Base-by-base conservation (phyloP, 768 basidiomycete species). In the Trametes punicea region DNA sequence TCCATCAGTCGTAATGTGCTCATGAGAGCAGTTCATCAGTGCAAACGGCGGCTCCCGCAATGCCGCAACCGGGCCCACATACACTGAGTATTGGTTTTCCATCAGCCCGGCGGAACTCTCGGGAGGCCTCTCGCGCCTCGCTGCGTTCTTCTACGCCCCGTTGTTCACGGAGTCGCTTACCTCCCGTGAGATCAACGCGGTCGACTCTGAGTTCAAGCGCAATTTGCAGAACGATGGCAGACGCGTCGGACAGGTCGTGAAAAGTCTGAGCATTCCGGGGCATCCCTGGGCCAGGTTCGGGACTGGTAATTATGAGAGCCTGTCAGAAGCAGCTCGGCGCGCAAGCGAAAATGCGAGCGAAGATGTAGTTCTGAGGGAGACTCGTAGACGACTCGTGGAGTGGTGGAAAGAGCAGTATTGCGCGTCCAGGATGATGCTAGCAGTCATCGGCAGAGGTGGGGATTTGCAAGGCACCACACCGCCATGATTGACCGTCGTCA, bases 201-300 rank as follows among this genome's bases (percentile, higher is more conserved):
- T 83, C 31, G 77, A 83, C 62, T 76, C 75, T 8, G 82, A 83
- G 65, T 76, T 78, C 69, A 78, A 78, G 64, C 75, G 79, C 64
- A 83, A 82, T 64, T 61, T 77, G 13, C 79, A 79, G 62, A 73
- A 71, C 33, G 78, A 81, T 63, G 66, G 66, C 21, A 75, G 79
- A 67, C 69, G 82, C 7, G 62, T 77, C 47, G 74, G 74, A 67
- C 81, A 82, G 65, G 67, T 83, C n/a, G 72, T 71, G 55, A 82
- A 81, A 65, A 62, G 65, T 29, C 67, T 78, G 13, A 72, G 71
- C 48, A 49, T 65, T 21, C 64, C 66, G 0, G 72, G 69, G 2
- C 77, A 79, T 53, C 72, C 74, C 4, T 81, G 76, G 69, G 56
- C 65, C 31, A 77, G 79, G 58, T 81, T 81, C 61, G 76, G 78